Base-by-base conservation (phyloP, 306 rosid genomes). In the Urtica urens region DNA sequence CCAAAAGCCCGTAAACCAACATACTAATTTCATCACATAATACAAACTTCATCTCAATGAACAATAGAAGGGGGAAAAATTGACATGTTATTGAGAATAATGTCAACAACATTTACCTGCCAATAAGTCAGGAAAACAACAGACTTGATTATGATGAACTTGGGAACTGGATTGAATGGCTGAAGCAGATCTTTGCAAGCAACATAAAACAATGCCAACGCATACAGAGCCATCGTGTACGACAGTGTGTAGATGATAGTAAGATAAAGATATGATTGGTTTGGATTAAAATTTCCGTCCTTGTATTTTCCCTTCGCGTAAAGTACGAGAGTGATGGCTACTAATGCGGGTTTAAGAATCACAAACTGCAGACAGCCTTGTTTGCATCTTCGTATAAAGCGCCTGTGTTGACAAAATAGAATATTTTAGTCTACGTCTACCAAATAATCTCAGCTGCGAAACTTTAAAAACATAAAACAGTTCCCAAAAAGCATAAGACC, bases 311-410 rank as follows among this genome's bases (percentile, higher is more conserved):
- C 95, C 65, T 78, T 84, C 7, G 81, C 93, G 14, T 81, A 88
- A 48, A 88, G 87, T 65, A 88, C 28, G 46, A 88, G 97, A 3
- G 97, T 84, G 22, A 84, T 78, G 37, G 67, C 86, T 38, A 69
- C 97, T 74, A 88, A 68, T 65, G 77, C 56, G 58, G 97, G 97
- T 80, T 88, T 88, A 83, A 88, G 80, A 63, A 88, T 81, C 62
- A 88, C 97, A 74, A 88, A 88, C 75, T 88, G 95, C 78, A 83
- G 64, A 62, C 95, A 88, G 24, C 97, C 95, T 82, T 88, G 97
- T 74, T 88, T 88, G 90, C 97, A 88, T 40, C 87, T 84, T 25
- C 97, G 95, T 51, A 88, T 88, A 66, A 88, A 88, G 68, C 95
- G 95, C 79, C 96, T 88, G 79, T 76, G 72, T 46, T 23, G 53